Evolutionary conservation across 2,329 filamentous ascomycete genomes (phyloP), one percentile per base, ranked within the genome.

Genomic region (Periglandula ipomoeae): DNA sequence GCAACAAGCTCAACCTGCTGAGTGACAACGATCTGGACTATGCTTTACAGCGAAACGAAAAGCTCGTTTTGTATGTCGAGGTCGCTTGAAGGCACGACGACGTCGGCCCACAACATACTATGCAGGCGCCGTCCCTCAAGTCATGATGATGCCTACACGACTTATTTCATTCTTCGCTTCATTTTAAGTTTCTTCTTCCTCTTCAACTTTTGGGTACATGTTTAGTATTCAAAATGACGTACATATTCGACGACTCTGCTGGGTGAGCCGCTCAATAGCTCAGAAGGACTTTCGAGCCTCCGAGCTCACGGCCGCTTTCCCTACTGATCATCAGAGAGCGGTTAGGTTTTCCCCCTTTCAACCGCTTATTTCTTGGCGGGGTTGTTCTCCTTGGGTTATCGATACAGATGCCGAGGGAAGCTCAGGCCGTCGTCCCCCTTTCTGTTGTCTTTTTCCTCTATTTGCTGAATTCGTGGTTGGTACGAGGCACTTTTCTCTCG

Each of bases 21-120:
- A 89, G 81, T 65, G 83, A 96, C 62, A 78, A 85, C 53, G 89
- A 96, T 63, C 70, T 97, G 46, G 84, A 89, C 55, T 76, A 79
- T 55, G 91, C 91, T 3, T 72, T 96, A 54, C 79, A 86, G 58
- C 75, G 89, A 58, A 95, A 95, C 66, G 84, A 89, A 56, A 96
- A 96, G 70, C 73, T 97, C 54, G 81, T 90, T 47, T 72, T 96
- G 23, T 87, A 82, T 56, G 84, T 87, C 27, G 79, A 83, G 55
- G 68, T 71, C 48, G 65, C 69, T 53, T 78, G 64, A 67, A 43
- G 32, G 39, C n/a, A n/a, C n/a, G n/a, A n/a, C n/a, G n/a, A n/a
- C n/a, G n/a, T n/a, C n/a, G n/a, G n/a, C n/a, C n/a, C n/a, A n/a
- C n/a, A n/a, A n/a, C n/a, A n/a, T n/a, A n/a, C n/a, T n/a, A n/a